Evolutionary conservation across 495 filamentous ascomycete genomes (phyloP).

Genomic region (Penicillium silybi): DNA sequence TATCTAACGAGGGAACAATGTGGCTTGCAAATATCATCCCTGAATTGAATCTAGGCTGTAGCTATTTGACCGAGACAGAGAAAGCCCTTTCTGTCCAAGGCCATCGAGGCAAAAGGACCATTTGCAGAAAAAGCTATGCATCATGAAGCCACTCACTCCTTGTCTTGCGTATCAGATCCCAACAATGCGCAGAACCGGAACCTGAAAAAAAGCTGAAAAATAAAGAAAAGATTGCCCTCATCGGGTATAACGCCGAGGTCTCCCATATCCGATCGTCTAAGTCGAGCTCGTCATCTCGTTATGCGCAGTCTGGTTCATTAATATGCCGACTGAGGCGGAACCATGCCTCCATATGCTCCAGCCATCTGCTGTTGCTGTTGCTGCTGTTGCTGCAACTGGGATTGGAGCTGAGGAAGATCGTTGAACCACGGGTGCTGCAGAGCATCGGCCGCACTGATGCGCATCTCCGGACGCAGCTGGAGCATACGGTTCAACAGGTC

Average conservation of each 20-base stretch:
- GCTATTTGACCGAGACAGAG: background rate
- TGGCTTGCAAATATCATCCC: too few relatives aligned
- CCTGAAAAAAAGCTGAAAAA: conserved; percentile 4
- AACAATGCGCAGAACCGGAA: background rate
- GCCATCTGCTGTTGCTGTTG: conserved; percentile 35
- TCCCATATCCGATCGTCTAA: conserved; percentile 32
- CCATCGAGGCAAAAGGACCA: background rate
- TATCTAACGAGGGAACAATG: too few relatives aligned
- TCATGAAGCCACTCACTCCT: conserved; percentile 5
- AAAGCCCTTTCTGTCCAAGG: background rate
- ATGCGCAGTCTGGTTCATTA: conserved; percentile 23
- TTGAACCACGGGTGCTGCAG: conserved; percentile 89
- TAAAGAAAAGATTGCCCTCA: conserved; percentile 12
- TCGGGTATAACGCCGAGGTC: conserved; percentile 37
- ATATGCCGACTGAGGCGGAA: conserved; percentile 39
- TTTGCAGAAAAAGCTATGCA: background rate
- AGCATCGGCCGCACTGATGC: conserved; percentile 79
- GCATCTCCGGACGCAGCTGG: conserved; percentile 86
- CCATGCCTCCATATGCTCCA: conserved; percentile 40
- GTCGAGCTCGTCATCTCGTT: conserved; percentile 30
- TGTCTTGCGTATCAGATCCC: conserved; percentile 1
- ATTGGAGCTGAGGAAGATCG: conserved; percentile 52
- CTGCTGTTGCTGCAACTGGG: conserved; percentile 47
- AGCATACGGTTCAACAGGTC: conserved; percentile 87
- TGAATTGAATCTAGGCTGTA: background rate